phyloP scores from a whole-genome alignment of 495 filamentous ascomycete genomes.

The Rhypophila decipiens region DNA sequence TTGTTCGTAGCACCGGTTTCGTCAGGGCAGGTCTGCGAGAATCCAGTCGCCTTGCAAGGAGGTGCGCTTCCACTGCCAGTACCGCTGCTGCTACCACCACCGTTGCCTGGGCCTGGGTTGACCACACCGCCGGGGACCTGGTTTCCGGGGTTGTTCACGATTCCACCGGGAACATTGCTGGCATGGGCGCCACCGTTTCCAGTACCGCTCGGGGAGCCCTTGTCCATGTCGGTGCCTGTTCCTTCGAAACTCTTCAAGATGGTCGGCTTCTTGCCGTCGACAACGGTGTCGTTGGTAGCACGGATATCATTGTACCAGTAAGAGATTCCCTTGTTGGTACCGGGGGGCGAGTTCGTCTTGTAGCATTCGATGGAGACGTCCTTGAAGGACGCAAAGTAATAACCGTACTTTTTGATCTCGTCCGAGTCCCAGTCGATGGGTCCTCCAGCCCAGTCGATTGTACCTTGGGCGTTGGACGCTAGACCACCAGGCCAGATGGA shows the following conservation, averaged over 20 bases:
- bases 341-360: constrained; percentile 53
- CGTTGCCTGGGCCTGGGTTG: constrained; percentile 9
- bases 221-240: constrained; percentile 66
- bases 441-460: constrained; percentile 88
- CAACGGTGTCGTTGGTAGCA: constrained; percentile 68
- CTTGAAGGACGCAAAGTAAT: constrained; percentile 80
- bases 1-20: constrained; percentile 10
- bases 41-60: constrained; percentile 14
- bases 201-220: constrained; percentile 26
- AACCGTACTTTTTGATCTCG: constrained; percentile 75
- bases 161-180: constrained; percentile 30
- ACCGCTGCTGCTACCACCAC: constrained; percentile 1
- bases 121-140: constrained; percentile 20
- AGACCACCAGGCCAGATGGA: constrained; percentile 94
- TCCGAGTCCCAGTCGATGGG: constrained; percentile 76
- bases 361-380: constrained; percentile 83
- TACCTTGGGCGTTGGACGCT: constrained; percentile 71
- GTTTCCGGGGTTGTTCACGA: constrained; percentile 20
- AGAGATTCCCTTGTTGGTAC: constrained; percentile 55
- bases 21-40: constrained; percentile 28
- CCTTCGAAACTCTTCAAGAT: constrained; percentile 73
- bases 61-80: constrained; percentile 10
- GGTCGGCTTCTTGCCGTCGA: constrained; percentile 66
- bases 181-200: constrained; percentile 8
- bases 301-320: constrained; percentile 67